phyloP scores from a whole-genome alignment of 257 asterid genomes.

The Paraleonurus japonicus region DNA sequence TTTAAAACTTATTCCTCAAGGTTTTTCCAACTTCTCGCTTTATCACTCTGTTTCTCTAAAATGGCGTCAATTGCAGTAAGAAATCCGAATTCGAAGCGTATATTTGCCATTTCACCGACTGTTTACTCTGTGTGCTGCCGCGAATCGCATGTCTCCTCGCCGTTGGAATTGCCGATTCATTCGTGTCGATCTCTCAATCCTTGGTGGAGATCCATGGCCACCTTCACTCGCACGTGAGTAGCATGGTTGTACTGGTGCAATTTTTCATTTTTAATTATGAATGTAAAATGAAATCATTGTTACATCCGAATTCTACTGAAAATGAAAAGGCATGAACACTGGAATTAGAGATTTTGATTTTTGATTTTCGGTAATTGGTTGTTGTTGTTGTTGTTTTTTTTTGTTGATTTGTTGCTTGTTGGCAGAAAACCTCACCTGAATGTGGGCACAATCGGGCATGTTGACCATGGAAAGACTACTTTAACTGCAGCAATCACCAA shows the following conservation, averaged over 20 bases:
- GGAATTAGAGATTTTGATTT: background rate
- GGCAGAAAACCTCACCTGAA: constrained; percentile 39
- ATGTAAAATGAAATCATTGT: background rate
- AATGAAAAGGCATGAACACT: background rate
- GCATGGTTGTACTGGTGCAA: background rate
- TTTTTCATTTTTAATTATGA: background rate
- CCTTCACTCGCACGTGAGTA: constrained; percentile 41
- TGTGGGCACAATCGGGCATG: constrained; percentile 42
- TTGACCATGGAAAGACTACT: constrained; percentile 70
- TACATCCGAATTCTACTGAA: background rate
- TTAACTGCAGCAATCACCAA: constrained; percentile 89
- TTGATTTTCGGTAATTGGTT: background rate
- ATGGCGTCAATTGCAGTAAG: constrained; percentile 42
- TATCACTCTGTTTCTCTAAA: background rate
- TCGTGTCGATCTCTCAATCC: constrained; percentile 19
- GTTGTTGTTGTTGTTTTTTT: too few species aligned
- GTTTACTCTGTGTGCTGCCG: constrained; percentile 28
- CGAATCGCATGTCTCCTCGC: constrained; percentile 22
- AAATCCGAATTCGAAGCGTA: constrained; percentile 34
- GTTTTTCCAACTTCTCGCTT: background rate
- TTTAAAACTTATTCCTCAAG: background rate
- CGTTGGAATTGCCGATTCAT: constrained; percentile 20
- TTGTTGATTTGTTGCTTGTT: constrained; percentile 12
- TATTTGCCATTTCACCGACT: constrained; percentile 19
- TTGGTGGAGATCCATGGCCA: constrained; percentile 47